phyloP scores from a whole-genome alignment of 78 protist species.

The Monocercomonoides exilis region DNA sequence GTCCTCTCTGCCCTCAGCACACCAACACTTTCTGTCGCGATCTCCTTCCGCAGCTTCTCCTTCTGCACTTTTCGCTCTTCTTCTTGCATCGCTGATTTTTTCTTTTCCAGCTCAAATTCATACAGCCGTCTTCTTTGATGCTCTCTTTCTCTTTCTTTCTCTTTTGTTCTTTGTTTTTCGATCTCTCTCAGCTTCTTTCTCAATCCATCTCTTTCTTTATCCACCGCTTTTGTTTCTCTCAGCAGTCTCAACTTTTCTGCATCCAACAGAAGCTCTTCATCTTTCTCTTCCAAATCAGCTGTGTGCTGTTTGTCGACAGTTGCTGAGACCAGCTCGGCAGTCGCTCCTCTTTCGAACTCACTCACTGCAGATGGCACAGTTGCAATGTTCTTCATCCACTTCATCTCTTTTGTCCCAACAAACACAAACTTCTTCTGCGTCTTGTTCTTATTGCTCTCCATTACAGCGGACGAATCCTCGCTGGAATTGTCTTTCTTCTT shows the following conservation, averaged over 20 bases:
- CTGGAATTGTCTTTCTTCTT: no score
- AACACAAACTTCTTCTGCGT: background rate
- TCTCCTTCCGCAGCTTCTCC: background rate
- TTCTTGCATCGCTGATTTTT: background rate
- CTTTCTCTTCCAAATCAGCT: background rate
- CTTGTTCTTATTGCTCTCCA: no score
- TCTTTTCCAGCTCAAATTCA: background rate
- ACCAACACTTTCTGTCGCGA: background rate
- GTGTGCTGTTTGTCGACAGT: background rate
- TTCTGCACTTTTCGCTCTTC: background rate
- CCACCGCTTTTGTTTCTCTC: background rate
- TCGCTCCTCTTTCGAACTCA: background rate
- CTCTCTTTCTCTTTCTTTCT: background rate
- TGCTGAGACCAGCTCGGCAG: background rate
- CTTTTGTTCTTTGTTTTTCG: background rate
- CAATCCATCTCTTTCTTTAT: background rate
- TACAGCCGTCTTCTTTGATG: background rate
- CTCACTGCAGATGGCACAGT: background rate
- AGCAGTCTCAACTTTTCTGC: background rate
- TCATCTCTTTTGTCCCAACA: background rate
- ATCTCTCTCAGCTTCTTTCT: background rate
- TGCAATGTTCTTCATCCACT: background rate
- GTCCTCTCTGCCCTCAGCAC: background rate
- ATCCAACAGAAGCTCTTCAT: background rate
- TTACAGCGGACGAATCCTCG: no score